phyloP scores from a whole-genome alignment of 2,329 filamentous ascomycete genomes.

The Dendryphion nanum region DNA sequence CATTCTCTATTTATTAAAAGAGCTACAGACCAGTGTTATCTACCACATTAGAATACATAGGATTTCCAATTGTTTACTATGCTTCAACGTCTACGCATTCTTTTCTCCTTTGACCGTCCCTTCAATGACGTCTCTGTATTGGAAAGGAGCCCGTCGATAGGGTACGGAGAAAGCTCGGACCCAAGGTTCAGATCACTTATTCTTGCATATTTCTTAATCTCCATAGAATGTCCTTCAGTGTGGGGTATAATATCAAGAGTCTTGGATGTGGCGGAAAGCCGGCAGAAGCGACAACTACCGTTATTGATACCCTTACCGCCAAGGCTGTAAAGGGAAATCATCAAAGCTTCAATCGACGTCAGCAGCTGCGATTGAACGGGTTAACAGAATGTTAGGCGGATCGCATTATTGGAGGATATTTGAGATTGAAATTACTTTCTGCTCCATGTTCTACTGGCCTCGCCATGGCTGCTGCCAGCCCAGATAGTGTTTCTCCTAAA shows the following conservation, averaged over 20 bases:
- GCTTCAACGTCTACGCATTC: too few relatives aligned
- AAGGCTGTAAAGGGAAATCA: constrained; percentile 5
- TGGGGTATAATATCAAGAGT: constrained; percentile 6
- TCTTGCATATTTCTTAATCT: constrained; percentile 1
- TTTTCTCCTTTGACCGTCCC: too few relatives aligned
- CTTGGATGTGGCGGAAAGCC: constrained; percentile 6
- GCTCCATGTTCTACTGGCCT: background rate
- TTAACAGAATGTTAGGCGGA: background rate
- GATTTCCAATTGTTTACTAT: too few relatives aligned
- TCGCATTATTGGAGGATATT: constrained; percentile 7
- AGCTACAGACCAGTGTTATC: too few relatives aligned
- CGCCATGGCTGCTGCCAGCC: background rate
- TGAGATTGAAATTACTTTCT: constrained; percentile 2
- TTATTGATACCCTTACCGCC: constrained; percentile 8
- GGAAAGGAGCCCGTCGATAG: too few relatives aligned
- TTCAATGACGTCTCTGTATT: too few relatives aligned
- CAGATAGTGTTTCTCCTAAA: constrained; percentile 2
- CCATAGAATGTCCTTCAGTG: constrained; percentile 4
- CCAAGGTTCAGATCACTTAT: background rate
- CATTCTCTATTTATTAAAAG: too few relatives aligned
- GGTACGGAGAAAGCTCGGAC: background rate
- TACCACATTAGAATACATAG: too few relatives aligned
- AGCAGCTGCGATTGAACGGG: background rate
- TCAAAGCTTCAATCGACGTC: constrained; percentile 19
- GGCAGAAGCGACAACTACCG: constrained; percentile 9